Conservation (phyloP, 768 basidiomycete species). For the Trichaptum fuscoviolaceum region DNA sequence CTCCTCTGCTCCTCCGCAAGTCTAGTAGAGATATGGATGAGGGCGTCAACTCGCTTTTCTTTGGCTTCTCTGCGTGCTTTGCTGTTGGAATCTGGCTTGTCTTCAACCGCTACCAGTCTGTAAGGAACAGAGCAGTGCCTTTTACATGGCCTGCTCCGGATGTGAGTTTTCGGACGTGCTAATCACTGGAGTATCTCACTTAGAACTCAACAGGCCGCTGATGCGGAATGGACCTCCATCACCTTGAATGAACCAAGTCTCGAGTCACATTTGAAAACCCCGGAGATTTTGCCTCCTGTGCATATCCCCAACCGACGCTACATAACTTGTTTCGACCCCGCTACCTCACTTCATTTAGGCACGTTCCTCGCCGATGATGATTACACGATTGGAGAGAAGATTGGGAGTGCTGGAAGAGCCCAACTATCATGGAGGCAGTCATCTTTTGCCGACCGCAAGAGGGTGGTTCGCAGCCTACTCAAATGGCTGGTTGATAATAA, state of each 20-base stretch:
- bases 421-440: slow-evolving; percentile 71
- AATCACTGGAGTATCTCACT: slow-evolving; percentile 11
- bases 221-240: slow-evolving; percentile 51
- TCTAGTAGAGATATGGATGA: not conserved
- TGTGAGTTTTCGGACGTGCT: slow-evolving; percentile 35
- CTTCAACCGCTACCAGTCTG: slow-evolving; percentile 65
- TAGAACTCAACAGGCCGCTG: slow-evolving; percentile 42
- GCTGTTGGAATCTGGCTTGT: slow-evolving; percentile 78
- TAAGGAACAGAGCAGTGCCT: slow-evolving; percentile 65
- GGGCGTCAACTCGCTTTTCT: slow-evolving; percentile 47
- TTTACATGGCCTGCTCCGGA: slow-evolving; percentile 56
- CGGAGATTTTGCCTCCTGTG: slow-evolving; percentile 47
- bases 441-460: slow-evolving; percentile 71
- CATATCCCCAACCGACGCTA: slow-evolving; percentile 49
- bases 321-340: slow-evolving; percentile 90
- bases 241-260: slow-evolving; percentile 55
- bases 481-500: slow-evolving; percentile 94
- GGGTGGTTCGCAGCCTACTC: slow-evolving; percentile 80
- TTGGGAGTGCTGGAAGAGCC: slow-evolving; percentile 56
- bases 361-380: slow-evolving; percentile 74
- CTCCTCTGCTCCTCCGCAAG: not conserved
- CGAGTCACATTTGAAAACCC: slow-evolving; percentile 55
- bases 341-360: slow-evolving; percentile 75
- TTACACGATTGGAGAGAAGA: slow-evolving; percentile 68
- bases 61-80: slow-evolving; percentile 65